Conservation (phyloP, 805 yeast species). For the Torulaspora indica region DNA sequence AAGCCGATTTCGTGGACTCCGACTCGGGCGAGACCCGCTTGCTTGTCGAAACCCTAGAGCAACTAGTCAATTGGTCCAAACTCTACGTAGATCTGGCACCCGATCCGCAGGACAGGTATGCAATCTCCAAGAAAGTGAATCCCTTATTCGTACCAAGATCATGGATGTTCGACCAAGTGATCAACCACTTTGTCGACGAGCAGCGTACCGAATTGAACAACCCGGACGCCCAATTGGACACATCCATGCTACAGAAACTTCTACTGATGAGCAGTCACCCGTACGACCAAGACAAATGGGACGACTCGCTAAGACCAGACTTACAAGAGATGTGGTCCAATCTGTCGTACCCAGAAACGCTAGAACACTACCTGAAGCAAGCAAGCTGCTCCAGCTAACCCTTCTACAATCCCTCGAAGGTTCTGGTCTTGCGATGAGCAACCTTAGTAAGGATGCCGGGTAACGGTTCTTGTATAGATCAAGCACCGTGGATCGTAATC, state of each 20-base stretch:
- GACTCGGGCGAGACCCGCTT: conserved; percentile 37
- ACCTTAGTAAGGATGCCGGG: conserved; percentile 1
- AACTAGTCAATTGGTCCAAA: conserved; percentile 49
- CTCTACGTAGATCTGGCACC: conserved; percentile 43
- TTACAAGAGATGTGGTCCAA: conserved; percentile 49
- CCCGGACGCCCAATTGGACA: conserved; percentile 20
- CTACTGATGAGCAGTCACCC: conserved; percentile 73
- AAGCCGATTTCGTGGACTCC: conserved; percentile 25
- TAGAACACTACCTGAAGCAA: conserved; percentile 10
- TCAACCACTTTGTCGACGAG: conserved; percentile 50
- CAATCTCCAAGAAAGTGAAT: conserved; percentile 47
- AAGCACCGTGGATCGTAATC: neutral
- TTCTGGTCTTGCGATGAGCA: neutral
- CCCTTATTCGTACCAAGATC: conserved; percentile 81
- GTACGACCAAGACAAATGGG: conserved; percentile 64
- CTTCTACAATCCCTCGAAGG: neutral
- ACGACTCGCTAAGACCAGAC: conserved; percentile 47
- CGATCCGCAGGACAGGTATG: conserved; percentile 36
- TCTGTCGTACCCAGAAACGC: conserved; percentile 5
- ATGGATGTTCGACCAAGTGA: conserved; percentile 84
- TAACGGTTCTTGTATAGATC: neutral
- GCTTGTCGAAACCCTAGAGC: conserved; percentile 40
- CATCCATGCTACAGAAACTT: conserved; percentile 52
- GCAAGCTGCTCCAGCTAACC: conserved; percentile 14
- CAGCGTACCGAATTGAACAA: conserved; percentile 42